These are phyloP conservation scores for Aureobasidium sp. DNA, from an alignment of 2,329 filamentous ascomycete species.

Conservation along the genomic window DNA sequence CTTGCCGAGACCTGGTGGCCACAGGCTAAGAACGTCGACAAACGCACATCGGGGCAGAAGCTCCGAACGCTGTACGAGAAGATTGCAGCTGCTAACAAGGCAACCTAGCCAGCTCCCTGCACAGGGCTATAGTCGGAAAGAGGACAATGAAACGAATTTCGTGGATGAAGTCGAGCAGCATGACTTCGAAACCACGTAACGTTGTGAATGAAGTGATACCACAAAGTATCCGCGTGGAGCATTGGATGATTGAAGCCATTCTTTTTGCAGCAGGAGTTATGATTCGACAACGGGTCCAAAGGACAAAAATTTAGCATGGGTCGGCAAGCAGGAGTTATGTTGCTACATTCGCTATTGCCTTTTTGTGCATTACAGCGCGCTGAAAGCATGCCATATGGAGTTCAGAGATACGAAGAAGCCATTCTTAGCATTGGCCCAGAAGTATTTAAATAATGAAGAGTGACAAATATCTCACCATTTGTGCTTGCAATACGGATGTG, in stretches of 20 bases:
- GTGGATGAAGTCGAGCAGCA: slow-evolving; percentile 2
- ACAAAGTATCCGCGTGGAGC: slow-evolving; percentile 5
- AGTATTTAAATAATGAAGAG: slow-evolving; percentile 8
- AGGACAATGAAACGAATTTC: not conserved
- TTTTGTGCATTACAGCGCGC: slow-evolving; percentile 13
- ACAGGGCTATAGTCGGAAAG: too few species aligned
- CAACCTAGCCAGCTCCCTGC: too few species aligned
- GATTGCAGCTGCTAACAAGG: slow-evolving; percentile 21
- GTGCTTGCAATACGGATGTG: too few species aligned
- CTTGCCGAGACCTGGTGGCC: slow-evolving; percentile 32
- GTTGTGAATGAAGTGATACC: slow-evolving; percentile 1
- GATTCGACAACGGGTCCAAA: not conserved
- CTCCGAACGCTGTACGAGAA: slow-evolving; percentile 33
- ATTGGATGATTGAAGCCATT: slow-evolving; percentile 14
- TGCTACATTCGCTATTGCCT: slow-evolving; percentile 12
- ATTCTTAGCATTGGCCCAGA: not conserved
- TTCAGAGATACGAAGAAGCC: not conserved
- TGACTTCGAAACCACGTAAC: not conserved
- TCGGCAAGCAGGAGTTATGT: slow-evolving; percentile 13
- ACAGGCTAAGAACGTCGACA: slow-evolving; percentile 27
- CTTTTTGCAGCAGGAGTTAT: slow-evolving; percentile 14
- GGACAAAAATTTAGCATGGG: slow-evolving; percentile 14
- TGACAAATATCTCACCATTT: too few species aligned
- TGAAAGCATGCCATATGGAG: slow-evolving; percentile 1
- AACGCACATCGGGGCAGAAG: slow-evolving; percentile 30